Conservation (phyloP, 345 rosid species). For the Psidium guajava region DNA sequence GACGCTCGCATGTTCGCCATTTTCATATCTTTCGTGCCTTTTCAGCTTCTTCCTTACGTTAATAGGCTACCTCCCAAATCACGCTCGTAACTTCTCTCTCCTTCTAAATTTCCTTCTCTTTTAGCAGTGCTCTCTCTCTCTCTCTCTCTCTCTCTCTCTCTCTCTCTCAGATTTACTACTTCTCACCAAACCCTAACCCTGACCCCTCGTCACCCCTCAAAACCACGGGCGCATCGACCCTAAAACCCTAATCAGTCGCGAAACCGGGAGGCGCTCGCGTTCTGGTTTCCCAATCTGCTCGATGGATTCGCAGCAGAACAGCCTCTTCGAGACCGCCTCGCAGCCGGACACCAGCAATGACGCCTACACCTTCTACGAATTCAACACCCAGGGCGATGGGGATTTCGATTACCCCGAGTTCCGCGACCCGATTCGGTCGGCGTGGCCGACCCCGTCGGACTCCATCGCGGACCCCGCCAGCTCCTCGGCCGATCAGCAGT, state of each 20-base stretch:
- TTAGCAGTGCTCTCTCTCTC: background rate
- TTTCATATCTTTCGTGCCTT: background rate
- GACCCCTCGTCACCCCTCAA: background rate
- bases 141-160: background rate
- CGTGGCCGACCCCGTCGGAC: constrained; percentile 96
- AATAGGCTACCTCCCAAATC: background rate
- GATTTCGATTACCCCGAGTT: constrained; percentile 95
- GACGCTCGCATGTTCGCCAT: background rate
- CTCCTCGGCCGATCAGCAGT: constrained; percentile 22
- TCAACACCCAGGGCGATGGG: constrained; percentile 94
- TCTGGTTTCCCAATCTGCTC: background rate
- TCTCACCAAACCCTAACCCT: constrained; percentile 5
- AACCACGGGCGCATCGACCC: constrained; percentile 11
- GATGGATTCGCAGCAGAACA: constrained; percentile 74
- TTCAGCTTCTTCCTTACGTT: background rate
- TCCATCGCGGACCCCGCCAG: constrained; percentile 45
- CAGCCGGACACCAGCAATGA: constrained; percentile 85
- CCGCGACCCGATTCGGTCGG: constrained; percentile 24
- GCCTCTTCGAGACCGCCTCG: constrained; percentile 82
- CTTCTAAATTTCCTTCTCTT: background rate
- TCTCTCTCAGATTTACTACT: background rate
- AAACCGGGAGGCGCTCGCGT: background rate
- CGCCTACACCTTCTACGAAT: constrained; percentile 91
- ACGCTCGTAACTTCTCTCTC: background rate
- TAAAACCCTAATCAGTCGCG: background rate